phyloP scores from a whole-genome alignment of 371 early-diverging fungal genomes.

The Syncephalastrum monosporum region DNA sequence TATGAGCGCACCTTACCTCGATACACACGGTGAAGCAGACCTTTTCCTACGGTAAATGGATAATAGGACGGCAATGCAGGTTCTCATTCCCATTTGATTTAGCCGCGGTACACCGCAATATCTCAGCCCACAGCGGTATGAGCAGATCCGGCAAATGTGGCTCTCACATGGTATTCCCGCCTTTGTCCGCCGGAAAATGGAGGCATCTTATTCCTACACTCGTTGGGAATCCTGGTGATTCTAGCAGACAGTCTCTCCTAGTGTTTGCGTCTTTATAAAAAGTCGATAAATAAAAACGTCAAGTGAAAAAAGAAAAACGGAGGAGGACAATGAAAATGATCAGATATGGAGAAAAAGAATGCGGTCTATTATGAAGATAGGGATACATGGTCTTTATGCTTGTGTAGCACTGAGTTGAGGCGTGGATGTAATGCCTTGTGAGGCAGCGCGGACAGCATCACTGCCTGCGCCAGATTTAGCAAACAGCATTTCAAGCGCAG shows the following conservation, averaged over 20 bases:
- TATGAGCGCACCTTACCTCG: slow-evolving; percentile 91
- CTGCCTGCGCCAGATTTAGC: slow-evolving; percentile 30
- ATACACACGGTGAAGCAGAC: slow-evolving; percentile 90
- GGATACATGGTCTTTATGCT: too few relatives aligned
- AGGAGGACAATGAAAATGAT: background rate
- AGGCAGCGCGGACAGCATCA: background rate
- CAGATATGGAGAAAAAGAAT: too few relatives aligned
- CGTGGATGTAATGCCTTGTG: background rate
- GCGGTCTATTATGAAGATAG: too few relatives aligned
- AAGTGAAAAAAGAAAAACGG: background rate
- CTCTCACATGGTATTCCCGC: slow-evolving; percentile 83
- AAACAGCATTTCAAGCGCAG: slow-evolving; percentile 80
- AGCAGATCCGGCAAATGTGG: slow-evolving; percentile 85
- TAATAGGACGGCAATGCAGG: background rate
- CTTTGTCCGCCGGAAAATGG: slow-evolving; percentile 86
- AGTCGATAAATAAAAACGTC: background rate
- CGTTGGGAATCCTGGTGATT: slow-evolving; percentile 39
- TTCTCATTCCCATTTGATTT: background rate
- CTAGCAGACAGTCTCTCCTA: background rate
- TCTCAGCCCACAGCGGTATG: slow-evolving; percentile 82
- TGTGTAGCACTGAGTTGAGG: too few relatives aligned
- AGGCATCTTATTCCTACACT: slow-evolving; percentile 41
- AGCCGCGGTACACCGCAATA: slow-evolving; percentile 88
- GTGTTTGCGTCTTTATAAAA: slow-evolving; percentile 3
- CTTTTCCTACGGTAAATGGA: slow-evolving; percentile 27